A percentile compares a stretch with the other conserved stretches of the same genome.
phyloP scores from a whole-genome alignment of 768 basidiomycete species.

The Termitomyces titanicus region DNA sequence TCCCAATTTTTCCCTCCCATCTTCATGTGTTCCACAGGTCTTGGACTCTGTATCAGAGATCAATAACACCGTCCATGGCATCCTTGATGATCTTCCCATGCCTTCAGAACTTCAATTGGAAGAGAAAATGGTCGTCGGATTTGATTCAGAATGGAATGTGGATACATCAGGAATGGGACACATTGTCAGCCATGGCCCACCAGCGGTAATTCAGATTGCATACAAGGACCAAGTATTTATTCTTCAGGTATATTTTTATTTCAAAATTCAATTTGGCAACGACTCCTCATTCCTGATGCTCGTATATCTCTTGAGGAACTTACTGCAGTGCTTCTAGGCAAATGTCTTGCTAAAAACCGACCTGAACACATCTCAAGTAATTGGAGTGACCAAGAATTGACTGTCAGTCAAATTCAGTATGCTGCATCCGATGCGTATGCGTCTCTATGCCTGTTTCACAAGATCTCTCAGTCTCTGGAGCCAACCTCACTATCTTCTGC shows the following conservation, averaged over 20 bases:
- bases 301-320: background rate
- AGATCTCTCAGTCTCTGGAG: background rate
- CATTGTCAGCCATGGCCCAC: slow-evolving; percentile 11
- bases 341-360: background rate
- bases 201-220: slow-evolving; percentile 5
- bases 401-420: background rate
- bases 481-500: background rate
- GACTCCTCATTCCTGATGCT: background rate
- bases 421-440: background rate
- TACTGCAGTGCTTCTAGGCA: background rate
- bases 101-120: slow-evolving; percentile 1
- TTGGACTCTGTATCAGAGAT: slow-evolving; percentile 6
- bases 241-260: slow-evolving; percentile 10
- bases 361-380: background rate
- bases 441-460: background rate
- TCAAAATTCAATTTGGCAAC: background rate
- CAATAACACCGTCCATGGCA: slow-evolving; percentile 14
- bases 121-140: slow-evolving; percentile 13
- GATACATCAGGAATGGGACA: slow-evolving; percentile 13
- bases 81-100: slow-evolving; percentile 12
- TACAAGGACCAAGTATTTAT: slow-evolving; percentile 16
- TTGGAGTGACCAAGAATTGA: background rate
- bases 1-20: slow-evolving; percentile 10
- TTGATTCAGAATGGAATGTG: slow-evolving; percentile 25
- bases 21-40: slow-evolving; percentile 9